phyloP scores from a whole-genome alignment of 2,329 filamentous ascomycete species.

The Xylariaceae sp. region DNA sequence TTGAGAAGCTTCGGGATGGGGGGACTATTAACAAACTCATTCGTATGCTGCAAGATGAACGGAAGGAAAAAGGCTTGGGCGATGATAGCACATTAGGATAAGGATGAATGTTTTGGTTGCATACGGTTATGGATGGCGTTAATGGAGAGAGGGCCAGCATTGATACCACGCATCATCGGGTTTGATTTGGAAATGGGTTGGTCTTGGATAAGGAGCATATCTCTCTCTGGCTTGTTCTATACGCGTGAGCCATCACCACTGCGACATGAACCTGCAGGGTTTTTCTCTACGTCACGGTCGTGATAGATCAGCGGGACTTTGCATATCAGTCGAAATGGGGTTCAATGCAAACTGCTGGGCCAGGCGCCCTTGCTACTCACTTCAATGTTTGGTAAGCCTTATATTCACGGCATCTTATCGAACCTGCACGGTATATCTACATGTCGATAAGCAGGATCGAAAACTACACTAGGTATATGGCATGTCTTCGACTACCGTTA shows the following conservation, averaged over 20 bases:
- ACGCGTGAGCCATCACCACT: neutral
- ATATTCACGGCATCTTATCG: neutral
- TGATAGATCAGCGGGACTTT: neutral
- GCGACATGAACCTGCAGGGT: neutral
- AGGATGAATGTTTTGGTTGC: conserved; percentile 2
- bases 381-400: neutral
- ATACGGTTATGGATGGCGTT: conserved; percentile 23
- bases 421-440: neutral
- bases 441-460: neutral
- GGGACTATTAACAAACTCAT: conserved; percentile 36
- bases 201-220: conserved; percentile 12
- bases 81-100: conserved; percentile 19
- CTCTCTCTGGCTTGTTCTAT: neutral
- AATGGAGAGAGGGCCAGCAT: conserved; percentile 12
- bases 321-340: neutral
- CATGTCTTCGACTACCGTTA: neutral
- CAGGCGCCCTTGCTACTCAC: neutral
- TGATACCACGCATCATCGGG: conserved; percentile 24
- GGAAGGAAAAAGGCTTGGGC: conserved; percentile 28
- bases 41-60: conserved; percentile 33
- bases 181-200: conserved; percentile 13
- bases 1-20: conserved; percentile 34
- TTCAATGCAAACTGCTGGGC: neutral
- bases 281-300: neutral
- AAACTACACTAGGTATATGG: neutral